These are phyloP conservation scores for Brassica rapa DNA, from an alignment of 345 rosid genomes.

Conservation along the genomic window DNA sequence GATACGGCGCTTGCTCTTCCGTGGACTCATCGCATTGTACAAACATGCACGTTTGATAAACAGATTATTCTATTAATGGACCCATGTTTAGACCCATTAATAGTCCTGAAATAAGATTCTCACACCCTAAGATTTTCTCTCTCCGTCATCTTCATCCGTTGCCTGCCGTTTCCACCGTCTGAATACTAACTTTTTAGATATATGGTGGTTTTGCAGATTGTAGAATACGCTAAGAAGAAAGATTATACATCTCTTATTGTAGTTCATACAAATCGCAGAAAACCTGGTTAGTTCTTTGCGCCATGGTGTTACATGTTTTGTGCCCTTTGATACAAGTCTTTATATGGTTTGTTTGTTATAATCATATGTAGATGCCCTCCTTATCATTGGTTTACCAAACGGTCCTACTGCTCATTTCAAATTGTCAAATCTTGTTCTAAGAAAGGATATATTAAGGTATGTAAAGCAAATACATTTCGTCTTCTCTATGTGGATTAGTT, in stretches of 20 bases:
- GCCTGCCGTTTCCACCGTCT: too few species aligned
- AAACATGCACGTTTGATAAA: too few species aligned
- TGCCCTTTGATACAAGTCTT: neutral
- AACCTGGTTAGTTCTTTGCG: constrained; percentile 66
- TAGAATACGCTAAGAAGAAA: constrained; percentile 78
- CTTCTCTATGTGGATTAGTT: constrained; percentile 16
- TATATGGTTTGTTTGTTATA: neutral
- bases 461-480: neutral
- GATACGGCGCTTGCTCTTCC: too few species aligned
- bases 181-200: neutral
- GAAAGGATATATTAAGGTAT: constrained; percentile 93
- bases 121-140: too few species aligned
- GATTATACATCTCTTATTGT: constrained; percentile 82
- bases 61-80: too few species aligned
- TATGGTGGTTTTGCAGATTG: constrained; percentile 53
- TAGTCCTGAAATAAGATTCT: too few species aligned
- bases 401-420: constrained; percentile 99
- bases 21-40: too few species aligned
- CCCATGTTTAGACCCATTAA: too few species aligned
- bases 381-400: constrained; percentile 73
- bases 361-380: constrained; percentile 65
- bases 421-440: constrained; percentile 75
- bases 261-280: constrained; percentile 86
- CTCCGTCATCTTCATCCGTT: too few species aligned
- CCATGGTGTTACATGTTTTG: neutral